phyloP scores from a whole-genome alignment of 768 basidiomycete species.

The Boletus pseudopeckii region DNA sequence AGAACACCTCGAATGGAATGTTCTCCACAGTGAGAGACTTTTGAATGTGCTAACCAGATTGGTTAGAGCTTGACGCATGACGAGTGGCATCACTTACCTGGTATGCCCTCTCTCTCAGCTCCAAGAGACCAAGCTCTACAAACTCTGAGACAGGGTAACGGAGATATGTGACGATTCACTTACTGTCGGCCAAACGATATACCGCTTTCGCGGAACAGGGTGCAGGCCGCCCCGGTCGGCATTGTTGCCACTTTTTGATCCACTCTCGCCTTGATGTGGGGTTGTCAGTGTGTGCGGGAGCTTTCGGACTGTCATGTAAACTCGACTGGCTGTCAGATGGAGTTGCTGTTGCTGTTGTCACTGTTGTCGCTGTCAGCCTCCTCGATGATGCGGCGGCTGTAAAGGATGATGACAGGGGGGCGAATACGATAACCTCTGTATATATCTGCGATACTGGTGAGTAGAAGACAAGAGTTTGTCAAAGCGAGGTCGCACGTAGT shows the following conservation, averaged over 20 bases:
- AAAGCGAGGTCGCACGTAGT: slow-evolving; percentile 55
- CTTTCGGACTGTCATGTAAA: slow-evolving; percentile 23
- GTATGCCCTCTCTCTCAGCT: slow-evolving; percentile 73
- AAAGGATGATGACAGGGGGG: slow-evolving; percentile 77
- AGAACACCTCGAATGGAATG: slow-evolving; percentile 84
- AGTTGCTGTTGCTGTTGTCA: slow-evolving; percentile 12
- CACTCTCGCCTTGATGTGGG: slow-evolving; percentile 56
- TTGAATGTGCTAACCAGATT: slow-evolving; percentile 58
- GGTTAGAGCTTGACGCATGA: slow-evolving; percentile 1
- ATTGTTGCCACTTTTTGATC: slow-evolving; percentile 66
- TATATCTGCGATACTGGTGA: slow-evolving; percentile 54
- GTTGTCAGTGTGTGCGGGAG: slow-evolving; percentile 12
- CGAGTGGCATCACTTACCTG: slow-evolving; percentile 27
- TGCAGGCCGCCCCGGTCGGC: slow-evolving; percentile 59
- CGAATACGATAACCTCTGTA: slow-evolving; percentile 80
- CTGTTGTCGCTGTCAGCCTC: not conserved
- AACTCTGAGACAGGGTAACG: not conserved
- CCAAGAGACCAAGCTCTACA: slow-evolving; percentile 65
- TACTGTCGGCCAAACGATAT: slow-evolving; percentile 81
- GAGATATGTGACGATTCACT: slow-evolving; percentile 24
- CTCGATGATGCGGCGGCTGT: slow-evolving; percentile 21
- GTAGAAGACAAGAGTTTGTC: not conserved
- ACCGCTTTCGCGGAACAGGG: slow-evolving; percentile 83
- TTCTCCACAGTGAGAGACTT: slow-evolving; percentile 74
- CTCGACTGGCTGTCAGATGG: slow-evolving; percentile 37